Percentiles rank a stretch among this genome's conserved stretches.
Conservation (phyloP, 2,329 filamentous ascomycete species). For the Botrytis porri region DNA sequence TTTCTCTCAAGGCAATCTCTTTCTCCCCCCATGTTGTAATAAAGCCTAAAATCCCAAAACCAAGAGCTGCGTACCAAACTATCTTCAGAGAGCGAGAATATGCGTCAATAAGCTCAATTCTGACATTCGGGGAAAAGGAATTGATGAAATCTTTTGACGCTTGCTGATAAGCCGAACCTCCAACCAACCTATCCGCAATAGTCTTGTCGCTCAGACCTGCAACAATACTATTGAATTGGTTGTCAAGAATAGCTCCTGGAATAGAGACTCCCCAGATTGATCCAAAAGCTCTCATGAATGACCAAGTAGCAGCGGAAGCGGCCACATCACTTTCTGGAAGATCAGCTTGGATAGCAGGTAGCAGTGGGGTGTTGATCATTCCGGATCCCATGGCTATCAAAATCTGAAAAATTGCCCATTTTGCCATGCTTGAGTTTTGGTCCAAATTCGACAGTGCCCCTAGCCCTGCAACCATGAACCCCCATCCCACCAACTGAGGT, state of each 20-base stretch:
- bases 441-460: neutral
- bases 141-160: neutral
- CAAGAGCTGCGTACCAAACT: conserved; percentile 1
- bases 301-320: neutral
- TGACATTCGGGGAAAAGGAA: neutral
- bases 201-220: neutral
- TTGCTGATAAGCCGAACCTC: neutral
- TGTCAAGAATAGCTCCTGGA: neutral
- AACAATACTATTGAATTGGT: neutral
- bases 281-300: neutral
- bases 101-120: neutral
- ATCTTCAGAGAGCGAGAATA: neutral
- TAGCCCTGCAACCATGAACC: neutral
- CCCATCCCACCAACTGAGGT: neutral
- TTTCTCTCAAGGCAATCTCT: neutral
- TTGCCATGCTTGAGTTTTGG: neutral
- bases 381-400: neutral
- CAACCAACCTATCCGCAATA: neutral
- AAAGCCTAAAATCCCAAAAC: neutral
- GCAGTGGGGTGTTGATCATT: neutral
- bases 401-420: neutral
- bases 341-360: neutral
- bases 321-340: neutral
- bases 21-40: neutral
- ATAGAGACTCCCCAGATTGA: neutral